Base-by-base conservation (phyloP, 441 rosid species). In the Theobroma grandiflorum region DNA sequence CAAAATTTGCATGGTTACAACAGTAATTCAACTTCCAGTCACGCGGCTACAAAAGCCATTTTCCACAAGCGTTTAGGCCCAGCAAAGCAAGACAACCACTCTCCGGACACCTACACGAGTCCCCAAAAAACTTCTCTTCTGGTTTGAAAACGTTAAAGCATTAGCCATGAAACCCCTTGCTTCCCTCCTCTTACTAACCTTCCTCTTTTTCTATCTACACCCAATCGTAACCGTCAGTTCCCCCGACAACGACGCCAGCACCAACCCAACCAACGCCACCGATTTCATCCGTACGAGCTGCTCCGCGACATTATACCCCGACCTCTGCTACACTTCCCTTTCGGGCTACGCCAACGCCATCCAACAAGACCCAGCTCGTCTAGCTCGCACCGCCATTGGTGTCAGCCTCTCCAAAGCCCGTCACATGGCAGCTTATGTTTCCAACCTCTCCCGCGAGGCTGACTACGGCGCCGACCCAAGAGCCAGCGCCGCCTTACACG, bases 221-320 rank as follows among this genome's bases (percentile, higher is more conserved):
- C 55, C 80, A 6, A 50, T 47, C 84, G 43, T 84, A 35, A 70
- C 85, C 88, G 69, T 80, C 76, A 70, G 72, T 70, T 78, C 71
- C 55, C 63, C 80, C 45, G 83, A 33, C 16, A 26, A 49, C 77
- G 35, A 57, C 82, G 4, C 50, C 8, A 26, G 62, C 68, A 15
- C 81, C 66, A 5, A 58, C 77, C 6, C 82, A 66, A 20, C 85
- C 65, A 79, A 76, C 85, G 80, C 40, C 86, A 66, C 87, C 2
- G 94, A 89, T 12, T 95, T 88, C 90, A 90, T 95, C 88, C 98
- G 90, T 0, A 38, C 88, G 11, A 91, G 91, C 87, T 95, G 99
- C 91, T 83, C 81, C 85, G 83, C 87, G 11, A 95, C 99, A 35
- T 84, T 93, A 5, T 95, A 95, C 87, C 98, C 97, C 0, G 95